A percentile compares a stretch with the other conserved stretches of the same genome.
These are phyloP conservation scores for Colletotrichum zoysiae DNA, from an alignment of 2,329 filamentous ascomycete species.

Conservation along the genomic window DNA sequence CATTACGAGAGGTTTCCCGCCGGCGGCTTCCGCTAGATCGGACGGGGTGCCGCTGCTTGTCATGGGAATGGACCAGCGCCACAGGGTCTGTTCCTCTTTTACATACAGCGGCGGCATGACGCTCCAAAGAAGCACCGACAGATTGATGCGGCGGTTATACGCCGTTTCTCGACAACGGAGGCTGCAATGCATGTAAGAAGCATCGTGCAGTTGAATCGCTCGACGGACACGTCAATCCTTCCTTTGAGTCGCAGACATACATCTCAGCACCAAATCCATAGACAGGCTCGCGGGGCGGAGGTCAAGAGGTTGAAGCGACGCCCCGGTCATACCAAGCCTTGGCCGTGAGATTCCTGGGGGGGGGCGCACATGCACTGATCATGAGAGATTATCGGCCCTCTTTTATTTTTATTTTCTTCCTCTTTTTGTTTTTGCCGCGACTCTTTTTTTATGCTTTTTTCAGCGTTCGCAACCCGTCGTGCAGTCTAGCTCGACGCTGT, in stretches of 20 bases:
- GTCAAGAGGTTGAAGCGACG: constrained; percentile 7
- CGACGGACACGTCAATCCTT: constrained; percentile 29
- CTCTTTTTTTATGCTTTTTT: neutral
- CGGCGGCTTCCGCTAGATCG: constrained; percentile 19
- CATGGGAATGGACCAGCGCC: neutral
- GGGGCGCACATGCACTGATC: constrained; percentile 14
- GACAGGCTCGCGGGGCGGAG: neutral
- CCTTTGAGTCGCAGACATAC: neutral
- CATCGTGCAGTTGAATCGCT: neutral
- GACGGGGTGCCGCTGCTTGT: constrained; percentile 25
- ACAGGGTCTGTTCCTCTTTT: neutral
- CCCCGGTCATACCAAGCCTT: neutral
- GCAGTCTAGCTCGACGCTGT: constrained; percentile 21
- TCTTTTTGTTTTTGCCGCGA: neutral
- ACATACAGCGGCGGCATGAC: too few relatives aligned
- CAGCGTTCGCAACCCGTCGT: neutral
- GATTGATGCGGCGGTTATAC: neutral
- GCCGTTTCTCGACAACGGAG: neutral
- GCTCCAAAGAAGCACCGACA: neutral
- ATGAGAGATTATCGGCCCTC: neutral
- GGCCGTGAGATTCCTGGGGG: neutral
- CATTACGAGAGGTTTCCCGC: neutral
- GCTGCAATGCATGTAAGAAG: constrained; percentile 16
- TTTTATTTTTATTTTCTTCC: too few relatives aligned
- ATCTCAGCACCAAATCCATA: neutral